Base-by-base conservation (phyloP, 441 rosid genomes). In the Erodium moschatum region DNA sequence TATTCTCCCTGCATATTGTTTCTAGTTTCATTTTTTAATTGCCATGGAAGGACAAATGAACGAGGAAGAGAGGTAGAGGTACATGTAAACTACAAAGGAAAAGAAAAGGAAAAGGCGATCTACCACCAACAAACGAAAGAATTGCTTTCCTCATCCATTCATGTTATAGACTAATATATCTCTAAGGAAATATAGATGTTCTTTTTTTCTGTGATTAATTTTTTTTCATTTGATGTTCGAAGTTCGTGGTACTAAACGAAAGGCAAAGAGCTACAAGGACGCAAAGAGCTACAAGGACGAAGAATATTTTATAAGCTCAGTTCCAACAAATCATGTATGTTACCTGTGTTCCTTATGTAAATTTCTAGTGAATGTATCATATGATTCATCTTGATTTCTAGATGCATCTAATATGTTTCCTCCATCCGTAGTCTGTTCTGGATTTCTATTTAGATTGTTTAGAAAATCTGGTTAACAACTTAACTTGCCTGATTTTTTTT, bases 321-420 rank as follows among this genome's bases (percentile, higher is more conserved):
- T 94, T 73, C 98, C 97, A 18, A 77, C 82, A 63, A 87, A 94
- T 79, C 97, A 84, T 78, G 97, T 93, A 84, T 20, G 91, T 74
- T 65, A 60, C 27, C 10, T 65, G 70, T 52, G 60, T 56, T 64
- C 58, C 66, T 60, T 56, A 20, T 29, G 44, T 16, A 38, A 6
- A 19, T 67, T 58, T 50, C 62, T 15, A 27, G 44, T 15, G 31
- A 8, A 10, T 18, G 11, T 60, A n/a, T 70, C 65, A 19, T 19
- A 10, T 56, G 15, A 46, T 68, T 66, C 52, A 40, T 65, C 46
- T 56, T 69, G 70, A 64, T 62, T 27, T n/a, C 10, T 62, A 46
- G 75, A 20, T 72, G 35, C 52, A 29, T 44, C 46, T 64, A 58
- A 42, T 60, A 11, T 60, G 11, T 60, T 20, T 20, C 29, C n/a